A percentile compares a stretch with the other conserved stretches of the same genome.
These are phyloP conservation scores for Penicillium sp. DNA, from an alignment of 2,329 filamentous ascomycete species.

Conservation along the genomic window DNA sequence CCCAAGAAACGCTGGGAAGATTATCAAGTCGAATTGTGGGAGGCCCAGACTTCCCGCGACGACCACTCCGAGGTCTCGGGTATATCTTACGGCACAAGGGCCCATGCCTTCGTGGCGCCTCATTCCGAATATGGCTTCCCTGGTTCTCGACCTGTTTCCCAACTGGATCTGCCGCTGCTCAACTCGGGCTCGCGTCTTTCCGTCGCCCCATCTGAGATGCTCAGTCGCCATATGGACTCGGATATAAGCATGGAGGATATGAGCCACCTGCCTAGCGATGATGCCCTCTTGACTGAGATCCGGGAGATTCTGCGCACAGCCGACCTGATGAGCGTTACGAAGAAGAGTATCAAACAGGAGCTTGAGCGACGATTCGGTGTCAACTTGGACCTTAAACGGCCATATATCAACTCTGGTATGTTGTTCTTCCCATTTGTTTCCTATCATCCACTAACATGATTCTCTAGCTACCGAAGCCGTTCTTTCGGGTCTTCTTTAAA, in stretches of 20 bases:
- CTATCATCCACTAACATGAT: constrained; percentile 30
- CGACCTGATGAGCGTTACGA: constrained; percentile 96
- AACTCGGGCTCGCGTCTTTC: constrained; percentile 69
- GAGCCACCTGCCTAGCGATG: constrained; percentile 77
- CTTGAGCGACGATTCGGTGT: constrained; percentile 88
- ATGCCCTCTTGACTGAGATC: constrained; percentile 89
- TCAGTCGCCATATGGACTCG: constrained; percentile 65
- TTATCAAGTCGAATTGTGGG: constrained; percentile 97
- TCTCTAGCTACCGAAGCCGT: constrained; percentile 71
- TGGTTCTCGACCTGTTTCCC: constrained; percentile 60
- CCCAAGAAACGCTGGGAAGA: constrained; percentile 99
- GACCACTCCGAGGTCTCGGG: constrained; percentile 92
- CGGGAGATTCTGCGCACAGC: constrained; percentile 87
- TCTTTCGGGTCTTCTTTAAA: constrained; percentile 70
- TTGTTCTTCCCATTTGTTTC: constrained; percentile 25
- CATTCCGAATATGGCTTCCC: constrained; percentile 72
- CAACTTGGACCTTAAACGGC: constrained; percentile 79
- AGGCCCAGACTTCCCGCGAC: constrained; percentile 78
- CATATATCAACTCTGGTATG: constrained; percentile 92
- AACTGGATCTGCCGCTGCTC: constrained; percentile 54
- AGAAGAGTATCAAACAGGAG: constrained; percentile 96
- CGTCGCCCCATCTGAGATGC: constrained; percentile 72
- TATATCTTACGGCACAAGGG: constrained; percentile 90
- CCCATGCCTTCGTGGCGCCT: constrained; percentile 51
- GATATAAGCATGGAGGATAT: constrained; percentile 77